These are phyloP conservation scores for Globisporangium rhizosaccharum DNA, from an alignment of 352 stramenopile species.

Conservation along the genomic window DNA sequence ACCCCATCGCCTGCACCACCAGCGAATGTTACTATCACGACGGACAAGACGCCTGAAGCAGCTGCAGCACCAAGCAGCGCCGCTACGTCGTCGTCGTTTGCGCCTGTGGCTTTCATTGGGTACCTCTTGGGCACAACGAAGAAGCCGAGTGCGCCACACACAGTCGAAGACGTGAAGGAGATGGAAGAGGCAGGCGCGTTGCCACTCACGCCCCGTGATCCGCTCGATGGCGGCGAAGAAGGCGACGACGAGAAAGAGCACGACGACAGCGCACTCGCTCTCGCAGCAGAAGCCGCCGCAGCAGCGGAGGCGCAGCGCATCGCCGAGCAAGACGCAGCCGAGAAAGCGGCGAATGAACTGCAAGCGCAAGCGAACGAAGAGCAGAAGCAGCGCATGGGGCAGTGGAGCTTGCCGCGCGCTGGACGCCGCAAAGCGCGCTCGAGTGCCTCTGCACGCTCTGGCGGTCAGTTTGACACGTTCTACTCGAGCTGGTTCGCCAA, in stretches of 20 bases:
- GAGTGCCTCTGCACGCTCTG: slow-evolving; percentile 31
- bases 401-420: slow-evolving; percentile 64
- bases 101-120: slow-evolving; percentile 8
- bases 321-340: slow-evolving; percentile 12
- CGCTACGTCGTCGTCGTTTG: slow-evolving; percentile 7
- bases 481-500: slow-evolving; percentile 72
- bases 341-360: slow-evolving; percentile 16
- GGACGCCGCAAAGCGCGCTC: slow-evolving; percentile 37
- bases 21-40: background rate
- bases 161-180: slow-evolving; percentile 8
- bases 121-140: slow-evolving; percentile 8
- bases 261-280: background rate
- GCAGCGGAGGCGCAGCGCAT: slow-evolving; percentile 14
- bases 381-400: slow-evolving; percentile 57
- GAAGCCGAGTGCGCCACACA: slow-evolving; percentile 2
- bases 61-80: background rate
- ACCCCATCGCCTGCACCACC: background rate
- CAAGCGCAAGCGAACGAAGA: slow-evolving; percentile 31
- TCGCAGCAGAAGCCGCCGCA: slow-evolving; percentile 3
- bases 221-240: slow-evolving; percentile 37
- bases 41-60: background rate
- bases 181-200: slow-evolving; percentile 8
- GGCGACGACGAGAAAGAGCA: slow-evolving; percentile 41
- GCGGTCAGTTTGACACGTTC: slow-evolving; percentile 60
- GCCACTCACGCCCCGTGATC: slow-evolving; percentile 13